Base-by-base conservation (phyloP, 2,329 filamentous ascomycete species). In the Sclerotiophoma versabilis region DNA sequence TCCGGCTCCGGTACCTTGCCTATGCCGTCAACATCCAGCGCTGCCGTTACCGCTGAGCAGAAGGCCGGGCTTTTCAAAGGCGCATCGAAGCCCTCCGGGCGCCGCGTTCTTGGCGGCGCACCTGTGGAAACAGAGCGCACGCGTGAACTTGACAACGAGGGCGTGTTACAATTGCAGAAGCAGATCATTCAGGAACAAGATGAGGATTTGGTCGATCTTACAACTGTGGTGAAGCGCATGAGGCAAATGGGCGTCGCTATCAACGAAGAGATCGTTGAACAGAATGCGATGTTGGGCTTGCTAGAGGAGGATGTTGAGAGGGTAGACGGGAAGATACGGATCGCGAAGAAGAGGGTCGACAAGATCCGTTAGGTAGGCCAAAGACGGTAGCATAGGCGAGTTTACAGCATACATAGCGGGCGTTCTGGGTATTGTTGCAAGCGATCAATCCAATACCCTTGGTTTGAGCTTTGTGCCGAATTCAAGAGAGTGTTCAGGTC, bases 231-330 rank as follows among this genome's bases (percentile, higher is more conserved):
- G 39, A 79, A 86, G 41, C 79, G 88, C 54, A 88, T 93, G 78
- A 87, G 84, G 68, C 87, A 92, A 75, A 90, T 93, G 84, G 90
- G 90, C 0, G 78, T 91, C 39, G 83, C 86, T 51, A 93, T 95
- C 67, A 84, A 90, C 59, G 83, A 87, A 43, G 91, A 93, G 77
- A 81, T 93, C 50, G 83, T 86, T 47, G 75, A 84, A 32, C 47
- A 50, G 30, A 50, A 43, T 11, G 50, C 51, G 1, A 84, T 92
- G 83, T 78, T 95, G 25, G 83, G 85, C 11, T 74, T 85, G 61
- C 70, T 92, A 57, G 87, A 88, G 59, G 79, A 86, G 49, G 88
- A 92, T 74, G 82, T 83, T 2, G 85, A 87, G 49, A 79, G 87
- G 5, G 79, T 92, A 14, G 80, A 83, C 36, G 82, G 82, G 57